A percentile compares a stretch with the other conserved stretches of the same genome.
Evolutionary conservation across 306 rosid genomes (phyloP).

Genomic region (Cucurbita moschata): DNA sequence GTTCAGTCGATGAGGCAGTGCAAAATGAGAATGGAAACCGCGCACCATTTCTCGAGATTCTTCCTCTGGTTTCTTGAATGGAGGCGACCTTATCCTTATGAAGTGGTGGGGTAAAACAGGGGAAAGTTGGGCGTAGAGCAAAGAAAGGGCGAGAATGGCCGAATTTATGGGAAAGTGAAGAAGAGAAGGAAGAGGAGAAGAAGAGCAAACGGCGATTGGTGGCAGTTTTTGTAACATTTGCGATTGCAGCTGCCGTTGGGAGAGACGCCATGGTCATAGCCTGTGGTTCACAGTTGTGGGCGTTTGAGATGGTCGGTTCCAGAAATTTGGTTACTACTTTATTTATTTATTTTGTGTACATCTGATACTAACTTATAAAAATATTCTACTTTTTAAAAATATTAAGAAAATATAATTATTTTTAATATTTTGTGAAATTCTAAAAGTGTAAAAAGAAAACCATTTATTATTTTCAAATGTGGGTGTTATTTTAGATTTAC

Average conservation of each 20-base stretch:
- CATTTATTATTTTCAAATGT: too few relatives aligned
- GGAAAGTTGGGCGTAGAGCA: not conserved
- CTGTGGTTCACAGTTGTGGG: not conserved
- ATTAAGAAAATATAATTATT: too few relatives aligned
- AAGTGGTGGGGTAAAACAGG: not conserved
- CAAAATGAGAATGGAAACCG: conserved; percentile 6
- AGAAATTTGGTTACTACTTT: too few relatives aligned
- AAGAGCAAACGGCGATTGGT: not conserved
- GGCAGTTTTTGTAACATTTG: not conserved
- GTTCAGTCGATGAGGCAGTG: not conserved
- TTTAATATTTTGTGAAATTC: too few relatives aligned
- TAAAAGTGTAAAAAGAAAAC: too few relatives aligned
- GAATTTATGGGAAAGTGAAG: not conserved
- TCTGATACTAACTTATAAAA: too few relatives aligned
- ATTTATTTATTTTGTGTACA: too few relatives aligned
- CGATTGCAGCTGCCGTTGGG: not conserved
- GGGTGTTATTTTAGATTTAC: too few relatives aligned
- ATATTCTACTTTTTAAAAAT: too few relatives aligned
- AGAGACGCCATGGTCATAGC: not conserved
- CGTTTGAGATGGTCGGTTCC: too few relatives aligned
- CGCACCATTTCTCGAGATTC: not conserved
- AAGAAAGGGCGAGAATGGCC: not conserved
- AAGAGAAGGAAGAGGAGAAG: not conserved
- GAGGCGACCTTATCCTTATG: not conserved
- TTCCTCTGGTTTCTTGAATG: not conserved